Evolutionary conservation across 148 eudicot species (phyloP), one percentile per base, ranked within the genome.

Genomic region (Camellia japonica): DNA sequence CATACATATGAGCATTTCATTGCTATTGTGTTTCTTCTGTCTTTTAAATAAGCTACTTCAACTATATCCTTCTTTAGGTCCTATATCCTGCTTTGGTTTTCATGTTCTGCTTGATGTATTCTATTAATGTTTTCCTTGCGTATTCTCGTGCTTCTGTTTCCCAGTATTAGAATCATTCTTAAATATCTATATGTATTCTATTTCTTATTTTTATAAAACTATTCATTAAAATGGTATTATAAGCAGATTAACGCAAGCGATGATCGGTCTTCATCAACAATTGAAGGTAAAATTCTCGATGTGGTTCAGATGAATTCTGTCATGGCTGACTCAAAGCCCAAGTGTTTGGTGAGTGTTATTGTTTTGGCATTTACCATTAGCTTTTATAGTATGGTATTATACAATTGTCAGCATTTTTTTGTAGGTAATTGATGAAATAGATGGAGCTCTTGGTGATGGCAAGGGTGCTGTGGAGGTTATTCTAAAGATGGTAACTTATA

Each of bases 371-470:
- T 13, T 79, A 64, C 49, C 55, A n/a, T 71, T 41, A 64, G 43
- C 42, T 41, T 61, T 72, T 68, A 60, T 41, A 14, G 12, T 55
- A 18, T 54, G 15, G 66, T 18, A 47, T 18, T 52, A 52, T 75
- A 79, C 69, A 30, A 80, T 71, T 70, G 19, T 3, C 62, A 67
- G 15, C 78, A 56, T 67, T 23, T 58, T 66, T 76, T 38, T 74
- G 69, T 85, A 96, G 99, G 90, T 96, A 62, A 92, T 96, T 87
- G 99, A 96, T 91, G 99, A 96, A 83, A 96, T 96, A 78, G 99
- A 96, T 85, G 99, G 99, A 81, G 98, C 98, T 76, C 98, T 96
- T 73, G 95, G 95, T 85, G 99, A 94, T 79, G 99, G 99, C 14
- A 96, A 94, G 84, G 99, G 99, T 80, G 99, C 95, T 54, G 95